A percentile compares a stretch with the other conserved stretches of the same genome.
These are phyloP conservation scores for Ceratobasidium sp. DNA, from an alignment of 1,284 basidiomycete species.

Conservation along the genomic window DNA sequence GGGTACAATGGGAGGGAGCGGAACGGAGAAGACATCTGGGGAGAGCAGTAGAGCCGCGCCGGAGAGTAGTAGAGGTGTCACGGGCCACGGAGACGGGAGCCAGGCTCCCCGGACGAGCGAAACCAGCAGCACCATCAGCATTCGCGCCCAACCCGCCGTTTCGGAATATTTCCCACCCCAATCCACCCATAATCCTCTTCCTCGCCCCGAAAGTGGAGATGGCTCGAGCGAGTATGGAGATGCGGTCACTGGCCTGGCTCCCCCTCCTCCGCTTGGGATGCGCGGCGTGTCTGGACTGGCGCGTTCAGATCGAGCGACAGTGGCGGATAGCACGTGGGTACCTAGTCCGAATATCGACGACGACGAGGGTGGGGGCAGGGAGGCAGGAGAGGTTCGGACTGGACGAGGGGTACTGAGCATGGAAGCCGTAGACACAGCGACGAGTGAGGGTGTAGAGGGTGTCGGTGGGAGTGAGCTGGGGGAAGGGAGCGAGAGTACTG, in stretches of 20 bases:
- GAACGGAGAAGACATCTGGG: background rate
- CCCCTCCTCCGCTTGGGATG: conserved; percentile 4
- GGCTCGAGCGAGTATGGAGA: conserved; percentile 6
- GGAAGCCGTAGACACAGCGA: conserved; percentile 17
- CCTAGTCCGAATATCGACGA: background rate
- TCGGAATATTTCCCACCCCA: conserved; percentile 30
- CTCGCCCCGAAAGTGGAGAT: background rate
- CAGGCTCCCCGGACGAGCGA: conserved; percentile 6
- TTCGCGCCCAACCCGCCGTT: conserved; percentile 2
- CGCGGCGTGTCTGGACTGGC: conserved; percentile 18
- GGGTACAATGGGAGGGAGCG: conserved; percentile 4
- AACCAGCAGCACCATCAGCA: conserved; percentile 3
- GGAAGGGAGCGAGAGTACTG: conserved; percentile 34
- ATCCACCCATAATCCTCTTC: background rate
- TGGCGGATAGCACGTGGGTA: conserved; percentile 33
- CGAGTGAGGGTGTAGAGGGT: conserved; percentile 39
- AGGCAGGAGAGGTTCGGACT: conserved; percentile 32
- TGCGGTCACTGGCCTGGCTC: conserved; percentile 1
- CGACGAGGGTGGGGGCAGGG: background rate
- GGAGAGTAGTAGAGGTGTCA: background rate
- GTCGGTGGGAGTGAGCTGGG: conserved; percentile 12
- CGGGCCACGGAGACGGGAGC: conserved; percentile 7
- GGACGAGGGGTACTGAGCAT: conserved; percentile 25
- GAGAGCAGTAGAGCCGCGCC: background rate
- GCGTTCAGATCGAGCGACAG: conserved; percentile 33